Percentiles rank a stretch among this genome's conserved stretches.
Evolutionary conservation across 2,329 filamentous ascomycete species (phyloP).

Genomic region (Hymenoscyphus repandus): DNA sequence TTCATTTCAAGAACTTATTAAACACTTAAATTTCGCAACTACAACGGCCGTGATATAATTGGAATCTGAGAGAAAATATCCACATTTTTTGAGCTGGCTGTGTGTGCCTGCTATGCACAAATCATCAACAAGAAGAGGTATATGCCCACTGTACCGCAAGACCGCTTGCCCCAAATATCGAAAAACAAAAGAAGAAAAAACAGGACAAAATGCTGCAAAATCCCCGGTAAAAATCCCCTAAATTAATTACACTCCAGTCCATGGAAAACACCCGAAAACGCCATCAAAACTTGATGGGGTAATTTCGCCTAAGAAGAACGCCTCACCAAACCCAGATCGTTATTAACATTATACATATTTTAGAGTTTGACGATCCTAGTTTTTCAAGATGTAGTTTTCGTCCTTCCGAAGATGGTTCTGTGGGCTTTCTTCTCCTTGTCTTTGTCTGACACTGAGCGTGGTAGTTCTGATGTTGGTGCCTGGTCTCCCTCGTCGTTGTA

Average conservation of each 20-base stretch:
- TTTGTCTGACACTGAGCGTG: slow-evolving; percentile 22
- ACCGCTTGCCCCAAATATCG: not conserved
- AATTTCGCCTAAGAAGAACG: not conserved
- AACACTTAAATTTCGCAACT: too few species aligned
- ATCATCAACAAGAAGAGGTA: not conserved
- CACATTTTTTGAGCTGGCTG: not conserved
- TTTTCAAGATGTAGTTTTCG: slow-evolving; percentile 13
- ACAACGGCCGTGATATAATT: too few species aligned
- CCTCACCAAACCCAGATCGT: slow-evolving; percentile 1
- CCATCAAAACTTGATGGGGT: not conserved
- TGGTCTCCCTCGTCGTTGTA: slow-evolving; percentile 62
- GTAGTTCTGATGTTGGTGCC: slow-evolving; percentile 31
- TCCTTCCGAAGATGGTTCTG: slow-evolving; percentile 67
- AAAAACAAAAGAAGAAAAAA: not conserved
- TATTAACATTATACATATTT: slow-evolving; percentile 11
- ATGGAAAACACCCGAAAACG: not conserved
- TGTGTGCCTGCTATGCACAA: not conserved
- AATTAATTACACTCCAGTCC: not conserved
- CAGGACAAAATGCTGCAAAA: not conserved
- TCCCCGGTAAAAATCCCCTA: not conserved
- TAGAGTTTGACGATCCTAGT: not conserved
- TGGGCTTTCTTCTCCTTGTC: slow-evolving; percentile 60
- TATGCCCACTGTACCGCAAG: not conserved
- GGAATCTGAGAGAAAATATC: too few species aligned
- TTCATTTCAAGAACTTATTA: too few species aligned